These are phyloP conservation scores for Exophiala oligosperma DNA, from an alignment of 2,329 filamentous ascomycete species.

Conservation along the genomic window DNA sequence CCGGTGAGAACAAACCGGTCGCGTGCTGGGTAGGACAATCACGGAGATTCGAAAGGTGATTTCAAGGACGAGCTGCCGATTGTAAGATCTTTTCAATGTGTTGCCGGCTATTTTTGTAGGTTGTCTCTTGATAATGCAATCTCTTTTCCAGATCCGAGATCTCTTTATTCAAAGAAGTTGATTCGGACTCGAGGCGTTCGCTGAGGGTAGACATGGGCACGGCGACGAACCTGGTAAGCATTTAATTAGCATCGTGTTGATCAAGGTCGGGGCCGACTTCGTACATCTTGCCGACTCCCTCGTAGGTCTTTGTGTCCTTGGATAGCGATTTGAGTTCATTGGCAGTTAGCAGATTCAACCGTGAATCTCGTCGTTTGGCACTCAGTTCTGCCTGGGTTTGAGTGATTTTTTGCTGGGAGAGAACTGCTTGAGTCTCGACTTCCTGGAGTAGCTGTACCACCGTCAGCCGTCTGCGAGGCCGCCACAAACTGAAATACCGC, in stretches of 20 bases:
- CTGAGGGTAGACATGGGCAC: conserved; percentile 72
- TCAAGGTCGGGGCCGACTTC: conserved; percentile 34
- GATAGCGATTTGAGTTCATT: conserved; percentile 79
- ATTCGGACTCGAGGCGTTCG: conserved; percentile 73
- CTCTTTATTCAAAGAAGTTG: conserved; percentile 72
- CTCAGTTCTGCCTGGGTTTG: conserved; percentile 82
- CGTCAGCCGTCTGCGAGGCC: background rate
- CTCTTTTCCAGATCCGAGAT: conserved; percentile 82
- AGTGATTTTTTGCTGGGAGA: conserved; percentile 88
- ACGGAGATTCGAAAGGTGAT: background rate
- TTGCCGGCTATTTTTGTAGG: conserved; percentile 88
- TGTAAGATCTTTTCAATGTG: conserved; percentile 88
- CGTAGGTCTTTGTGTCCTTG: conserved; percentile 77
- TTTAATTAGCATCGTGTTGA: conserved; percentile 4
- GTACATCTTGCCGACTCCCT: conserved; percentile 96
- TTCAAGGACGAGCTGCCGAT: conserved; percentile 40
- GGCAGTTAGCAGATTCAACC: conserved; percentile 82
- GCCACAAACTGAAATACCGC: conserved; percentile 26
- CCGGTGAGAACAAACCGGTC: background rate
- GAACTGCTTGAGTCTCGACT: conserved; percentile 85
- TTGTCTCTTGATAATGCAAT: conserved; percentile 89
- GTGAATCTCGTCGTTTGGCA: conserved; percentile 82
- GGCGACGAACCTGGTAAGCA: conserved; percentile 73
- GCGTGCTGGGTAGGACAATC: background rate
- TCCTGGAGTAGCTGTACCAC: conserved; percentile 75